Conservation (phyloP, 2,329 filamentous ascomycete genomes). For the Madurella mycetomatis region DNA sequence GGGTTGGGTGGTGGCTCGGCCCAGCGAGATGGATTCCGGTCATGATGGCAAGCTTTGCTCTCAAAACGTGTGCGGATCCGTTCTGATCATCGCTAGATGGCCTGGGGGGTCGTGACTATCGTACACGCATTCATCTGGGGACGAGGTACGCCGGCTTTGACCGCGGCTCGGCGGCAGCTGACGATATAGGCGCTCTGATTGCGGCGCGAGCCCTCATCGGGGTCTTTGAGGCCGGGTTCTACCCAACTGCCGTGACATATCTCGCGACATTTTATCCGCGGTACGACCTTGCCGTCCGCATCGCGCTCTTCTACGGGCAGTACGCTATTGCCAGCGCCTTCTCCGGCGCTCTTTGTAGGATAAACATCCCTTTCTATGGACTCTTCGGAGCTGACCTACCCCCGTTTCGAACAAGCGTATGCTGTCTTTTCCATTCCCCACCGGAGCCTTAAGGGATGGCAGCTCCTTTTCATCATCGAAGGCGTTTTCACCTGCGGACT, state of each 20-base stretch:
- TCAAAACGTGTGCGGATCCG: not conserved
- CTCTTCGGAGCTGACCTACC: too few species aligned
- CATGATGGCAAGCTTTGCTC: slow-evolving; percentile 44
- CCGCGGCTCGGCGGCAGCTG: slow-evolving; percentile 3
- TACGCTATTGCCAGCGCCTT: slow-evolving; percentile 53
- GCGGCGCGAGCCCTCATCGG: slow-evolving; percentile 25
- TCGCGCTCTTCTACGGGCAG: slow-evolving; percentile 55
- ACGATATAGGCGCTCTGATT: slow-evolving; percentile 22
- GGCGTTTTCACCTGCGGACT: slow-evolving; percentile 37
- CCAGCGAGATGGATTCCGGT: slow-evolving; percentile 53
- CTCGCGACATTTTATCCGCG: slow-evolving; percentile 55
- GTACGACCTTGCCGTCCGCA: slow-evolving; percentile 50
- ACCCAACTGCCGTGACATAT: slow-evolving; percentile 55
- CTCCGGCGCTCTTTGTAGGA: slow-evolving; percentile 44
- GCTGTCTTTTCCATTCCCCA: slow-evolving; percentile 37
- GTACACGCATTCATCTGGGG: slow-evolving; percentile 30
- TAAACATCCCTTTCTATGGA: not conserved
- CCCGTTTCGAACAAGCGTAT: slow-evolving; percentile 26
- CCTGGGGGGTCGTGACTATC: slow-evolving; percentile 30
- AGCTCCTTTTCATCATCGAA: slow-evolving; percentile 44
- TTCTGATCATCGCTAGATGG: slow-evolving; percentile 24
- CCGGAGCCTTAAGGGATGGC: slow-evolving; percentile 35
- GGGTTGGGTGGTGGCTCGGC: slow-evolving; percentile 35
- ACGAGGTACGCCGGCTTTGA: slow-evolving; percentile 14
- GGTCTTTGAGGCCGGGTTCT: slow-evolving; percentile 47